Evolutionary conservation across 2,329 filamentous ascomycete species (phyloP).

Genomic region (Fusarium mangiferae): DNA sequence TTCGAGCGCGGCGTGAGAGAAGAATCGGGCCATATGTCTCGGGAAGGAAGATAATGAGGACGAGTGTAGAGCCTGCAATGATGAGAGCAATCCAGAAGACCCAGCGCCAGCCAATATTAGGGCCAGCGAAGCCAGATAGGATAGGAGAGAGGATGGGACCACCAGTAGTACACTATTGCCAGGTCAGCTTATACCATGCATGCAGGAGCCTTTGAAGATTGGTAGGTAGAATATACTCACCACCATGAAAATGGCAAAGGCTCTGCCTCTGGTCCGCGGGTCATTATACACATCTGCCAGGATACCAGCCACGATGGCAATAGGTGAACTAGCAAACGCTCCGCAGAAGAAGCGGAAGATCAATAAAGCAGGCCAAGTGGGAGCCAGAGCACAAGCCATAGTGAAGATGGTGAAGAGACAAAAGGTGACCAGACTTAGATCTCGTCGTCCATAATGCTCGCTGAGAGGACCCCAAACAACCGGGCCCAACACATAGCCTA

Average conservation of each 20-base stretch:
- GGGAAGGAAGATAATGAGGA: constrained; percentile 70
- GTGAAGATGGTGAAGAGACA: constrained; percentile 61
- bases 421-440: constrained; percentile 58
- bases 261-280: constrained; percentile 61
- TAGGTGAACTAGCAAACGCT: constrained; percentile 65
- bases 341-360: constrained; percentile 66
- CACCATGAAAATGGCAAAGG: constrained; percentile 72
- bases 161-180: constrained; percentile 65
- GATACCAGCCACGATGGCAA: constrained; percentile 71
- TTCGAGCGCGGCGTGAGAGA: constrained; percentile 65
- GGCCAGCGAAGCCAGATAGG: constrained; percentile 69
- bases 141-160: constrained; percentile 75
- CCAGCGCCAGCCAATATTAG: constrained; percentile 74
- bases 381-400: constrained; percentile 65
- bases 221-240: constrained; percentile 51
- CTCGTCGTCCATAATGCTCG: constrained; percentile 70
- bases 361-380: constrained; percentile 63
- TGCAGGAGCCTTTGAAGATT: background rate
- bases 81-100: constrained; percentile 77
- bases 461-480: constrained; percentile 73
- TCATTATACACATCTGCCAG: constrained; percentile 74
- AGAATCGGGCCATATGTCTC: constrained; percentile 72
- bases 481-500: constrained; percentile 71
- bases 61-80: constrained; percentile 69
- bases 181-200: constrained; percentile 19